A percentile compares a stretch with the other conserved stretches of the same genome.
phyloP scores from a whole-genome alignment of 441 rosid species.

The Euphorbia celastroides region DNA sequence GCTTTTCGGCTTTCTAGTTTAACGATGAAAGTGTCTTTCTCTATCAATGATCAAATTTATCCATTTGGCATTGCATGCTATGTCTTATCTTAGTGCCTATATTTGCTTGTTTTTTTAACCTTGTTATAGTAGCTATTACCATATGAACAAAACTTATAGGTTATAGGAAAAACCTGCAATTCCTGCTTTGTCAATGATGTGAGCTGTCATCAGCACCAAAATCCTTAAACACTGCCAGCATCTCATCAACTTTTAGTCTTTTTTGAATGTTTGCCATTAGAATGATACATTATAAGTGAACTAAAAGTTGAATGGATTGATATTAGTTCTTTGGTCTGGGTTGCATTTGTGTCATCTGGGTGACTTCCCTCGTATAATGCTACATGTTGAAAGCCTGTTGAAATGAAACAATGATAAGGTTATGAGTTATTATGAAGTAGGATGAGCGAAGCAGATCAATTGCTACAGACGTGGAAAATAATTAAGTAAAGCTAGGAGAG shows the following conservation, averaged over 20 bases:
- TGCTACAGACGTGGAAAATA: neutral
- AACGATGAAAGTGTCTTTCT: constrained; percentile 60
- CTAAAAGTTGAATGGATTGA: neutral
- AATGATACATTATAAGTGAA: neutral
- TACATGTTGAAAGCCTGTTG: no score
- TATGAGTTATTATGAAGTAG: neutral
- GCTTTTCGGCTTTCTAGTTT: constrained; percentile 42
- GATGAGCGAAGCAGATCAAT: no score
- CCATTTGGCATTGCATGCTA: constrained; percentile 17
- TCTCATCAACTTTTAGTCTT: neutral
- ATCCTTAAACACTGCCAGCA: constrained; percentile 2
- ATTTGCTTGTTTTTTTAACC: constrained; percentile 3
- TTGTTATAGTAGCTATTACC: neutral
- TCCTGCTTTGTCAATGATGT: constrained; percentile 1
- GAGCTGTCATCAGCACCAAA: constrained; percentile 27
- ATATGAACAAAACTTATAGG: constrained; percentile 1
- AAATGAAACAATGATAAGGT: no score
- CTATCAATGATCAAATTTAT: constrained; percentile 37
- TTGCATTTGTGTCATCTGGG: neutral
- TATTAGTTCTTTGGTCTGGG: neutral
- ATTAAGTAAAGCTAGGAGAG: neutral
- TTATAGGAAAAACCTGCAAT: constrained; percentile 4
- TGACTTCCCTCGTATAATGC: constrained; percentile 22
- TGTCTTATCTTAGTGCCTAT: constrained; percentile 8
- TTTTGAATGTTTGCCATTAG: neutral